Percentiles rank a stretch among this genome's conserved stretches.
phyloP scores from a whole-genome alignment of 2,329 filamentous ascomycete species.

The Endothia cerciana region DNA sequence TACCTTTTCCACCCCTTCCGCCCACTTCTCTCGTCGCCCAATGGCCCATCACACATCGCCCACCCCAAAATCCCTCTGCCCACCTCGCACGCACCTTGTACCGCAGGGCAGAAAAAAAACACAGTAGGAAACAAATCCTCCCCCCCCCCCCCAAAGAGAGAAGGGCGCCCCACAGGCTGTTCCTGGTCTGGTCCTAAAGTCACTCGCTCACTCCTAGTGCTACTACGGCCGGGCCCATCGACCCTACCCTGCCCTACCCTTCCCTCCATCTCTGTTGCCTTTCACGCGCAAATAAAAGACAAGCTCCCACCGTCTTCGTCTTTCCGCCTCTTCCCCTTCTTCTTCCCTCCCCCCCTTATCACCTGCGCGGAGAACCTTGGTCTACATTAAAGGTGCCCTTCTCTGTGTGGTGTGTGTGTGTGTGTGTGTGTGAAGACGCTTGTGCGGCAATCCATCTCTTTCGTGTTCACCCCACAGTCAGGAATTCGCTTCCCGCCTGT shows the following conservation, averaged over 20 bases:
- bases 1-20: background rate
- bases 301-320: constrained; percentile 28
- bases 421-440: constrained; percentile 12
- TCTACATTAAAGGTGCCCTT: constrained; percentile 29
- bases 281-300: constrained; percentile 26
- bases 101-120: background rate
- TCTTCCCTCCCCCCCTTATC: constrained; percentile 31
- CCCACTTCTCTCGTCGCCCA: background rate
- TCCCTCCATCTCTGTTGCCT: constrained; percentile 2
- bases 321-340: constrained; percentile 39
- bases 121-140: background rate
- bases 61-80: constrained; percentile 3
- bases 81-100: background rate
- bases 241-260: constrained; percentile 6
- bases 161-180: constrained; percentile 9
- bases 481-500: constrained; percentile 23
- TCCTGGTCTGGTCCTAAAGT: constrained; percentile 14
- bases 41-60: background rate
- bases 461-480: constrained; percentile 21
- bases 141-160: constrained; percentile 9
- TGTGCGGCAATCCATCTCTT: constrained; percentile 29
- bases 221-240: constrained; percentile 7
- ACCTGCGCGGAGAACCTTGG: constrained; percentile 32
- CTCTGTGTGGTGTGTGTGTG: constrained; percentile 22
- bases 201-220: constrained; percentile 10